A percentile compares a stretch with the other conserved stretches of the same genome.
phyloP scores from a whole-genome alignment of 208 protist genomes.

The Acanthamoeba quina region DNA sequence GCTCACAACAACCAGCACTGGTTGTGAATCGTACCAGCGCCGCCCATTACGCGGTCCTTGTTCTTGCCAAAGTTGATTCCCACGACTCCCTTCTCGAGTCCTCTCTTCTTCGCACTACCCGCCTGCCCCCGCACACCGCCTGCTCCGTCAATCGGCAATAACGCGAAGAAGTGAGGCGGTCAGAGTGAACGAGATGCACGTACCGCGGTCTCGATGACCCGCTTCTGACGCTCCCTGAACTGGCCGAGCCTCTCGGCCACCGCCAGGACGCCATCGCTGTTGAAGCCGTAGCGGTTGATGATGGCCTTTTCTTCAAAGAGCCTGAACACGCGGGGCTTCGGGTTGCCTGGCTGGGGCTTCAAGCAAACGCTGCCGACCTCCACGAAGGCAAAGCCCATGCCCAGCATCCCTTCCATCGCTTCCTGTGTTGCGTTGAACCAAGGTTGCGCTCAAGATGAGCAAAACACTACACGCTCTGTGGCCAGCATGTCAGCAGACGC shows the following conservation, averaged over 20 bases:
- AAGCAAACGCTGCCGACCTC: slow-evolving; percentile 88
- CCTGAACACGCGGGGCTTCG: slow-evolving; percentile 87
- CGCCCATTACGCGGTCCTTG: slow-evolving; percentile 75
- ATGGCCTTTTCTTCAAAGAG: slow-evolving; percentile 81
- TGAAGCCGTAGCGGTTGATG: slow-evolving; percentile 91
- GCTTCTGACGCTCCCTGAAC: background rate
- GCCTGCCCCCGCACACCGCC: background rate
- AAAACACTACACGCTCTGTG: background rate
- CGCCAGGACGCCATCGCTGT: slow-evolving; percentile 84
- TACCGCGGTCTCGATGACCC: background rate
- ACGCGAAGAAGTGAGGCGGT: background rate
- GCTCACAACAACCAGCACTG: no score
- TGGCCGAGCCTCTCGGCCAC: slow-evolving; percentile 51
- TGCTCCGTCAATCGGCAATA: background rate
- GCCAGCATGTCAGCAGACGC: background rate
- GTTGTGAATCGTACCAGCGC: background rate
- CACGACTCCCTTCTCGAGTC: slow-evolving; percentile 18
- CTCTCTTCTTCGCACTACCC: background rate
- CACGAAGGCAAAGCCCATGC: slow-evolving; percentile 87
- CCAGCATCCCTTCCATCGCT: slow-evolving; percentile 78
- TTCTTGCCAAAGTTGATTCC: slow-evolving; percentile 90
- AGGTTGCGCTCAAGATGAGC: background rate
- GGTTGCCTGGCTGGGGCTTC: slow-evolving; percentile 85
- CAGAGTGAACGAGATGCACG: background rate
- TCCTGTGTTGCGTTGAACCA: background rate